Evolutionary conservation across 805 yeast genomes (phyloP).

Genomic region (Brettanomyces custersianus): DNA sequence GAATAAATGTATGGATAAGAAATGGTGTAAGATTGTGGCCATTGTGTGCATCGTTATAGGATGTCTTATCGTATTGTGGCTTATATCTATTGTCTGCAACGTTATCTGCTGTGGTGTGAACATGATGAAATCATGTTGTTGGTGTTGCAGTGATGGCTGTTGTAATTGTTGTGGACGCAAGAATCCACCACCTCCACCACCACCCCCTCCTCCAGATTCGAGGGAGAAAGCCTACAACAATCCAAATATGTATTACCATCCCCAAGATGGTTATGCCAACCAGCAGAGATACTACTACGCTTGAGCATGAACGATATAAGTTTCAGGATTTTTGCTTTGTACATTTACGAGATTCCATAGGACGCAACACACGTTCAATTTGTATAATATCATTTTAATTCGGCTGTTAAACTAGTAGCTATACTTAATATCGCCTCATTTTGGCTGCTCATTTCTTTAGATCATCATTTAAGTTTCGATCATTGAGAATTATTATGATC

Average conservation of each 20-base stretch:
- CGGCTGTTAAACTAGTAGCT: too few relatives aligned
- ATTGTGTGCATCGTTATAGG: conserved; percentile 65
- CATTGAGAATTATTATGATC: too few relatives aligned
- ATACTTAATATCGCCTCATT: too few relatives aligned
- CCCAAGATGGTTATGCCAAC: conserved; percentile 5
- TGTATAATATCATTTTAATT: too few relatives aligned
- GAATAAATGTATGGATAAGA: conserved; percentile 77
- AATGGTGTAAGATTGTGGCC: conserved; percentile 65
- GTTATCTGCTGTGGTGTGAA: conserved; percentile 51
- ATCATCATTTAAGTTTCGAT: too few relatives aligned
- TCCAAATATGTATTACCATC: conserved; percentile 25
- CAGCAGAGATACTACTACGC: conserved; percentile 3
- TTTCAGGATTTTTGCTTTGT: too few relatives aligned
- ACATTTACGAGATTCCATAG: too few relatives aligned
- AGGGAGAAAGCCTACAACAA: conserved; percentile 18
- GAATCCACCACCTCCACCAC: conserved; percentile 1
- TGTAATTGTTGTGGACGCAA: conserved; percentile 15
- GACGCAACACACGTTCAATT: too few relatives aligned
- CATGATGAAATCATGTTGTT: conserved; percentile 44
- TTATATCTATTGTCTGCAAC: conserved; percentile 43
- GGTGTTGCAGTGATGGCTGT: conserved; percentile 35
- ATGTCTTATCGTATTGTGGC: conserved; percentile 43
- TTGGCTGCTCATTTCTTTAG: too few relatives aligned
- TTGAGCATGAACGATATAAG: too few relatives aligned
- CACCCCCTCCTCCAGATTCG: conserved; percentile 3